These are phyloP conservation scores for Haplosporangium sp. DNA, from an alignment of 371 early-diverging fungal genomes.

Conservation along the genomic window DNA sequence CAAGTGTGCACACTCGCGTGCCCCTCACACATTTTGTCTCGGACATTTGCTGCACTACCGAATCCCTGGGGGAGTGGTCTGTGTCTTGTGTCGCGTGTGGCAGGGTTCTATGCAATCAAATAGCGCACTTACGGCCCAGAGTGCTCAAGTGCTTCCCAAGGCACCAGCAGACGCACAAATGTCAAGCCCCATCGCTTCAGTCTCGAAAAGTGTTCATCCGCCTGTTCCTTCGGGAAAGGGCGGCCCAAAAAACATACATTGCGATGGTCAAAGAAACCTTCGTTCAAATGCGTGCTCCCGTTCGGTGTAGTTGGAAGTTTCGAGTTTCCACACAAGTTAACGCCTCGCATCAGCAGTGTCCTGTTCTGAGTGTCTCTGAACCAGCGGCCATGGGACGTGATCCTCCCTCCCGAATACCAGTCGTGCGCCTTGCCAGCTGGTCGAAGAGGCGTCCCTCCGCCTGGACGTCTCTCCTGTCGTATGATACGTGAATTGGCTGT, in stretches of 20 bases:
- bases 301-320: conserved; percentile 72
- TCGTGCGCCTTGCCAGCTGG: conserved; percentile 53
- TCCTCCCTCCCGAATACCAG: conserved; percentile 50
- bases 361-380: conserved; percentile 67
- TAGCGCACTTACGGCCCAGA: conserved; percentile 62
- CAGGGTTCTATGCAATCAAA: neutral
- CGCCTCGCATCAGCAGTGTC: conserved; percentile 68
- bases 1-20: no score
- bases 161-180: conserved; percentile 74
- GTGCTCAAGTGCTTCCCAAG: conserved; percentile 89
- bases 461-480: conserved; percentile 13
- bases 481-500: neutral
- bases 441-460: conserved; percentile 18
- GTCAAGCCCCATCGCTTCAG: conserved; percentile 84
- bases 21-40: no score
- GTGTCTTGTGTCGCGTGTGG: no score
- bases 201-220: conserved; percentile 79
- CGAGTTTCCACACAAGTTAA: conserved; percentile 73
- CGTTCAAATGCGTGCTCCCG: conserved; percentile 64
- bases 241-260: conserved; percentile 73
- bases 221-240: conserved; percentile 83
- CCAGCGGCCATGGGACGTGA: conserved; percentile 57
- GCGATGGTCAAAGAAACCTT: conserved; percentile 74
- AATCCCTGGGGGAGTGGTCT: no score
- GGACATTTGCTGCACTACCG: no score